phyloP scores from a whole-genome alignment of 805 yeast genomes.

The Danielozyma ontarioensis region DNA sequence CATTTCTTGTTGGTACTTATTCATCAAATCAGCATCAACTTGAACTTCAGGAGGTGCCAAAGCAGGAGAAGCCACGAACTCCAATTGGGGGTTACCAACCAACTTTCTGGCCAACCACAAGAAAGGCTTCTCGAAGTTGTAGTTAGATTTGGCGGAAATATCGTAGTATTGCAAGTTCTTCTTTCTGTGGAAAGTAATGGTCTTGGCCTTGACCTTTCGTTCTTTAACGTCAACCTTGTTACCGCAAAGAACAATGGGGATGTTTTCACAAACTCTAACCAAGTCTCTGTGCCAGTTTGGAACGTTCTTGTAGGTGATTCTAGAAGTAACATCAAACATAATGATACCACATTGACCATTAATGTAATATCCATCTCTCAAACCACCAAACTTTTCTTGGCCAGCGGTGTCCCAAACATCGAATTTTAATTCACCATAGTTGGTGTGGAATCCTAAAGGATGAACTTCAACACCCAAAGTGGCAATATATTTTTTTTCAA shows the following conservation, averaged over 20 bases:
- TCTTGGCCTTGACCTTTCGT: constrained; percentile 99
- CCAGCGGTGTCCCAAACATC: constrained; percentile 99
- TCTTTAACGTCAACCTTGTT: constrained; percentile 99
- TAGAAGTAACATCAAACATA: constrained; percentile 99
- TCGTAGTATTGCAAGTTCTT: constrained; percentile 99
- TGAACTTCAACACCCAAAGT: constrained; percentile 99
- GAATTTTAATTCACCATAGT: constrained; percentile 97
- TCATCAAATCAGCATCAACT: constrained; percentile 95
- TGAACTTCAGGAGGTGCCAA: constrained; percentile 99
- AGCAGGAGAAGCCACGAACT: constrained; percentile 98
- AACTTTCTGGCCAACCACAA: constrained; percentile 99
- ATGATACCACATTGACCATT: constrained; percentile 99
- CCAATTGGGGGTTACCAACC: constrained; percentile 96
- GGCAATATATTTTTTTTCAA: constrained; percentile 98
- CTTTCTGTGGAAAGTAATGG: constrained; percentile 99
- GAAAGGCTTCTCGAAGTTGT: constrained; percentile 99
- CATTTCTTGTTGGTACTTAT: constrained; percentile 98
- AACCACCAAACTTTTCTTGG: constrained; percentile 99
- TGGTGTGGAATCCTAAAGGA: constrained; percentile 96
- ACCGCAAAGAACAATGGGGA: constrained; percentile 98
- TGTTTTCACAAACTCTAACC: constrained; percentile 99
- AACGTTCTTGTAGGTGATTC: constrained; percentile 99
- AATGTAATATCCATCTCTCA: constrained; percentile 99
- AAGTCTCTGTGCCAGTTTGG: constrained; percentile 99
- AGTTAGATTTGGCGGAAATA: constrained; percentile 98